Percentiles rank a stretch among this genome's conserved stretches.
Evolutionary conservation across 768 basidiomycete species (phyloP).

Genomic region (Panaeolus papilionaceus): DNA sequence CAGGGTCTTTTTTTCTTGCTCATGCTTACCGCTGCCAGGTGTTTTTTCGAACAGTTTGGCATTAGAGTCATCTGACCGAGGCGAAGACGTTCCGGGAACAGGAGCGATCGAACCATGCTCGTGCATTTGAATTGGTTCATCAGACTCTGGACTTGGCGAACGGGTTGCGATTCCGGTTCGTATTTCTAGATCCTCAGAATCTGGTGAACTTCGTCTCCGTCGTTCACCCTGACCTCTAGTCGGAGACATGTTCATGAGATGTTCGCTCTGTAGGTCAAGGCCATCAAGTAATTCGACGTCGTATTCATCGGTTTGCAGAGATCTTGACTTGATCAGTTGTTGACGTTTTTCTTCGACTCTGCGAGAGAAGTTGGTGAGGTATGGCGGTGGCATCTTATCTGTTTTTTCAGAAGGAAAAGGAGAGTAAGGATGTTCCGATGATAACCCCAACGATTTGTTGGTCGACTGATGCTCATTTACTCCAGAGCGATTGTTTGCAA

Average conservation of each 20-base stretch:
- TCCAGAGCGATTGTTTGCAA: background rate
- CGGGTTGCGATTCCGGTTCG: background rate
- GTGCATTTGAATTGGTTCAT: background rate
- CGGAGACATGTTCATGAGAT: background rate
- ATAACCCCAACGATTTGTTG: slow-evolving; percentile 3
- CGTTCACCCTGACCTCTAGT: background rate
- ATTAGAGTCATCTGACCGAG: slow-evolving; percentile 6
- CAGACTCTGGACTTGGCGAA: slow-evolving; percentile 8
- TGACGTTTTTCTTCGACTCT: slow-evolving; percentile 17
- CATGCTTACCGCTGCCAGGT: background rate
- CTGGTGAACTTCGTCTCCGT: slow-evolving; percentile 3
- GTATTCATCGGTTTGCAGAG: slow-evolving; percentile 1
- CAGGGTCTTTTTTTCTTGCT: slow-evolving; percentile 1
- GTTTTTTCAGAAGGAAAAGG: background rate
- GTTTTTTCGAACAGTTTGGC: background rate
- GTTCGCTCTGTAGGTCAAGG: slow-evolving; percentile 3
- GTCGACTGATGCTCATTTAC: background rate
- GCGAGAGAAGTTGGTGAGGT: slow-evolving; percentile 13
- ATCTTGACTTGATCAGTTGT: slow-evolving; percentile 2
- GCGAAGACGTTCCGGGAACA: background rate
- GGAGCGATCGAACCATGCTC: background rate
- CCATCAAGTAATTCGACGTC: slow-evolving; percentile 4
- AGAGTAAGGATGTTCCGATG: background rate
- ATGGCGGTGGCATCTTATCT: slow-evolving; percentile 4
- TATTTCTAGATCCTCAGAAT: background rate